A percentile compares a stretch with the other conserved stretches of the same genome.
These are phyloP conservation scores for Cucurbita ficifolia DNA, from an alignment of 306 rosid genomes.

Conservation along the genomic window DNA sequence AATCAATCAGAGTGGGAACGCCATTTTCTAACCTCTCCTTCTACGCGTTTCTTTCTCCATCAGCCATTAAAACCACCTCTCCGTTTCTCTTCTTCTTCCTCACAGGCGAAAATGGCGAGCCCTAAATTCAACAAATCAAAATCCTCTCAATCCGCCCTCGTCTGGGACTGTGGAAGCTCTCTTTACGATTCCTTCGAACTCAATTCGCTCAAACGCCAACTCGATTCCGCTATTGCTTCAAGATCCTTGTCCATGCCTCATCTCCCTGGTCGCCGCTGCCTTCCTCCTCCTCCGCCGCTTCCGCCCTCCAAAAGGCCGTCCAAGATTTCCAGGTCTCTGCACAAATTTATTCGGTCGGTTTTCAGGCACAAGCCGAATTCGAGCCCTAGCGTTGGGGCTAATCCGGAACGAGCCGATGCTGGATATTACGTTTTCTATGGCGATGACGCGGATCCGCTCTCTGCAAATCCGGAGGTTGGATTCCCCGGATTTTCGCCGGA, in stretches of 20 bases:
- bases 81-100: not conserved
- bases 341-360: conserved; percentile 4
- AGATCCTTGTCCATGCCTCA: conserved; percentile 66
- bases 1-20: not conserved
- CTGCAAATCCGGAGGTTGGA: not conserved
- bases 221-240: conserved; percentile 57
- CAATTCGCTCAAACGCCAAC: conserved; percentile 58
- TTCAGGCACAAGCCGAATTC: conserved; percentile 1
- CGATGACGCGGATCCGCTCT: not conserved
- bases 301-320: not conserved
- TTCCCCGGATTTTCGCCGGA: conserved; percentile 6
- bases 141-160: not conserved
- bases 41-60: conserved; percentile 27
- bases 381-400: not conserved
- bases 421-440: not conserved
- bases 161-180: conserved; percentile 91
- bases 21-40: not conserved
- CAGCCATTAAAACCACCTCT: conserved; percentile 15
- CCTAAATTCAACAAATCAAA: not conserved
- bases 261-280: conserved; percentile 23
- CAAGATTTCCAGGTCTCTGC: conserved; percentile 8
- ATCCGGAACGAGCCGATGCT: not conserved
- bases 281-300: not conserved
- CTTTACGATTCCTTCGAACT: conserved; percentile 88
- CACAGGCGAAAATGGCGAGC: not conserved